Evolutionary conservation across 1,284 basidiomycete genomes (phyloP).

Genomic region (Moesziomyces antarcticus): DNA sequence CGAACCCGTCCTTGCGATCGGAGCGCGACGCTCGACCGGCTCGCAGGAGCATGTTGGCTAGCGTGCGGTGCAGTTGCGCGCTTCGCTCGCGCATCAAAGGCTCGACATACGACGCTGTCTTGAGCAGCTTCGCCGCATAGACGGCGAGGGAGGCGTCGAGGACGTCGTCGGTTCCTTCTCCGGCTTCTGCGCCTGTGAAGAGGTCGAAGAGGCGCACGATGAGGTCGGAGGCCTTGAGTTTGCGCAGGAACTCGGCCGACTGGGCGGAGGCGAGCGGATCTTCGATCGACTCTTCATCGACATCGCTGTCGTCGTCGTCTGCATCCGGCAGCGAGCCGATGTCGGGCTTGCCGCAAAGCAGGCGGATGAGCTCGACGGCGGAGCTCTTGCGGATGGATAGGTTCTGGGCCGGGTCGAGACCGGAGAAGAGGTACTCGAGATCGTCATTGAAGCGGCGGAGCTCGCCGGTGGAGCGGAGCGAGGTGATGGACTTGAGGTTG

Average conservation of each 20-base stretch:
- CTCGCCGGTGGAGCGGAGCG: slow-evolving; percentile 41
- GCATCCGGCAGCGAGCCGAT: slow-evolving; percentile 12
- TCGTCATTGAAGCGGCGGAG: slow-evolving; percentile 51
- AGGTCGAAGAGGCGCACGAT: slow-evolving; percentile 38
- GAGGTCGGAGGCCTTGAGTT: slow-evolving; percentile 47
- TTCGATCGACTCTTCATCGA: slow-evolving; percentile 7
- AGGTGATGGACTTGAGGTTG: slow-evolving; percentile 51
- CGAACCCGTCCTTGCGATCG: slow-evolving; percentile 37
- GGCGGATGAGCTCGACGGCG: slow-evolving; percentile 39
- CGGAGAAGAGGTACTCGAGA: slow-evolving; percentile 50
- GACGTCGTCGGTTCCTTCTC: slow-evolving; percentile 40
- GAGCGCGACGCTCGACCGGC: slow-evolving; percentile 7
- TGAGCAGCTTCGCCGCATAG: slow-evolving; percentile 38
- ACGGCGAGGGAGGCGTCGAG: slow-evolving; percentile 38
- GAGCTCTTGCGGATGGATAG: slow-evolving; percentile 35
- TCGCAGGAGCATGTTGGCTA: slow-evolving; percentile 18
- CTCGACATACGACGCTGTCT: slow-evolving; percentile 20
- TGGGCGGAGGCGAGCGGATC: slow-evolving; percentile 28
- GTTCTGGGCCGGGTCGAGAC: slow-evolving; percentile 22
- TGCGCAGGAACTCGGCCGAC: slow-evolving; percentile 47
- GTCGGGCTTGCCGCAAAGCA: slow-evolving; percentile 44
- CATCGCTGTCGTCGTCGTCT: slow-evolving; percentile 8
- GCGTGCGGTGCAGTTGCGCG: slow-evolving; percentile 13
- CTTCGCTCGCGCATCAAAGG: slow-evolving; percentile 30
- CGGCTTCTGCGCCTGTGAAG: slow-evolving; percentile 34